Conservation (phyloP, 371 early-diverging fungal genomes). For the Parasitella parasitica region DNA sequence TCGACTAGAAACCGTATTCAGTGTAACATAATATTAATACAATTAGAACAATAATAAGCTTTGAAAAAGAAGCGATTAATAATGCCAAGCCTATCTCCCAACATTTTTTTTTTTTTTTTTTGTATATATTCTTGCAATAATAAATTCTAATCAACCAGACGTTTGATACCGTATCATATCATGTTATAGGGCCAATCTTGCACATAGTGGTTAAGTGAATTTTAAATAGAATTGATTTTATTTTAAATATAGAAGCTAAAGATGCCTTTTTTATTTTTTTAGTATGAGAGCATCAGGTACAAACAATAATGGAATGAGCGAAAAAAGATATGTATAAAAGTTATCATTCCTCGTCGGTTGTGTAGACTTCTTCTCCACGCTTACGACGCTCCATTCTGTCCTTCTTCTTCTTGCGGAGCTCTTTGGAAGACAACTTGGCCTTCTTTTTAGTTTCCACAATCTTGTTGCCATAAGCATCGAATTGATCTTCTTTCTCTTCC, state of each 20-base stretch:
- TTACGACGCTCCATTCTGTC: constrained; percentile 55
- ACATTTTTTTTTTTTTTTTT: no score
- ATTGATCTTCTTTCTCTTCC: constrained; percentile 43
- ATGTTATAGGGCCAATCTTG: no score
- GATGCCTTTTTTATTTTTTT: neutral
- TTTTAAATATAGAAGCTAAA: neutral
- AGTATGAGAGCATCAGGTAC: neutral
- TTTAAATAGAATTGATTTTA: neutral
- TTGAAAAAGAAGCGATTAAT: no score
- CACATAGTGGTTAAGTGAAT: neutral
- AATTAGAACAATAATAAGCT: no score
- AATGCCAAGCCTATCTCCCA: no score
- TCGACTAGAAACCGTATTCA: neutral
- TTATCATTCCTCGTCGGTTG: constrained; percentile 48
- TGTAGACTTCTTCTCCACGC: constrained; percentile 54
- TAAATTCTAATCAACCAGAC: no score
- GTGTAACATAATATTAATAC: no score
- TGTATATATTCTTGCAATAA: no score
- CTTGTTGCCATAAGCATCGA: constrained; percentile 30
- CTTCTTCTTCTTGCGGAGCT: constrained; percentile 58
- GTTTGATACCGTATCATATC: no score
- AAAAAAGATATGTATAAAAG: neutral
- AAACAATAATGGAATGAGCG: neutral
- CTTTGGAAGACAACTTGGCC: constrained; percentile 47
- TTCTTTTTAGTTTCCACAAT: constrained; percentile 47